Evolutionary conservation across 768 basidiomycete species (phyloP).

Genomic region (Amanita thiersii): DNA sequence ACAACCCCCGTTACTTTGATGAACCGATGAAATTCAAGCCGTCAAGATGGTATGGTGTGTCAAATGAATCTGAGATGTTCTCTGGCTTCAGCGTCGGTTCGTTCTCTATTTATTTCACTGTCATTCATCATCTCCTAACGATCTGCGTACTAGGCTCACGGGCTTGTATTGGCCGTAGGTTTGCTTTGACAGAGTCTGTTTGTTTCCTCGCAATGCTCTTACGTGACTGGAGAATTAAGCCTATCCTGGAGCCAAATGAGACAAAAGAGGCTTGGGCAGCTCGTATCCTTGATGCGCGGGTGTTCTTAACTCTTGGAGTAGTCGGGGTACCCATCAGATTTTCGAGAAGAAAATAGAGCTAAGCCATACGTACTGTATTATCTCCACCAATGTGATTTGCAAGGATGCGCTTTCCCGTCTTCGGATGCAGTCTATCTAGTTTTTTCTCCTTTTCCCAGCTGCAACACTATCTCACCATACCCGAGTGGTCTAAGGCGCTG

Average conservation of each 20-base stretch:
- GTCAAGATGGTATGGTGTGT: slow-evolving; percentile 26
- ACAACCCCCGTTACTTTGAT: slow-evolving; percentile 25
- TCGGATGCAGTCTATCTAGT: too few species aligned
- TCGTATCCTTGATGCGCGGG: slow-evolving; percentile 16
- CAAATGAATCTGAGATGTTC: slow-evolving; percentile 9
- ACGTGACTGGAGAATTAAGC: slow-evolving; percentile 33
- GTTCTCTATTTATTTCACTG: neutral
- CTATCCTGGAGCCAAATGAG: slow-evolving; percentile 19
- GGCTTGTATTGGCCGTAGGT: slow-evolving; percentile 33
- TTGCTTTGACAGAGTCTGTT: slow-evolving; percentile 32
- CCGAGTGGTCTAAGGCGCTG: slow-evolving; percentile 84
- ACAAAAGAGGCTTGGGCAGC: slow-evolving; percentile 18
- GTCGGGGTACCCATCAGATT: slow-evolving; percentile 13
- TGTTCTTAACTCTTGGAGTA: slow-evolving; percentile 19
- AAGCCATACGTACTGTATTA: too few species aligned
- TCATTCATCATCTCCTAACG: neutral
- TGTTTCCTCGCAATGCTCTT: slow-evolving; percentile 30
- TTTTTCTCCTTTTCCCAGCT: too few species aligned
- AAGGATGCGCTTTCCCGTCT: too few species aligned
- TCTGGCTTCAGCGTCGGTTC: slow-evolving; percentile 10
- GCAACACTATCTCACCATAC: too few species aligned
- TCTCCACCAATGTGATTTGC: too few species aligned
- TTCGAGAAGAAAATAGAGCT: slow-evolving; percentile 4
- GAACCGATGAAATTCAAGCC: slow-evolving; percentile 28
- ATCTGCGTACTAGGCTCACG: slow-evolving; percentile 23